These are phyloP conservation scores for Saprolegnia diclina DNA, from an alignment of 352 stramenopile species.

Conservation along the genomic window DNA sequence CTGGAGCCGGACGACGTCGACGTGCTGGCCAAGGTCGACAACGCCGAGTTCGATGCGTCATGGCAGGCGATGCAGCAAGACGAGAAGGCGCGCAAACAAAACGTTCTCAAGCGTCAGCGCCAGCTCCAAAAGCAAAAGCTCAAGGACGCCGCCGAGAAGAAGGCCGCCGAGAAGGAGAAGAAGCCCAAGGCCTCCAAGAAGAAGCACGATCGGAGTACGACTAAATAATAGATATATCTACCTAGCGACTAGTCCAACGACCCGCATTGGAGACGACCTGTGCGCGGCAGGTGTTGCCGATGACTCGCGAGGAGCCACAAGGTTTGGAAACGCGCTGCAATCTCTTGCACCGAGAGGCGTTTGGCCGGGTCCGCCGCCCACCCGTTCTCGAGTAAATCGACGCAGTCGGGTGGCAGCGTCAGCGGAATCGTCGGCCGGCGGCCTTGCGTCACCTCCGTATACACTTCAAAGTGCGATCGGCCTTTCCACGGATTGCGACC, in stretches of 20 bases:
- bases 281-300: not conserved
- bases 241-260: not conserved
- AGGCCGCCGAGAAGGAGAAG: not conserved
- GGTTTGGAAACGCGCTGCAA: not conserved
- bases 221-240: no score
- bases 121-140: slow-evolving; percentile 19
- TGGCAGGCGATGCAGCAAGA: slow-evolving; percentile 49
- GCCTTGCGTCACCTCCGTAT: slow-evolving; percentile 62
- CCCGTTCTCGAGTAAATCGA: not conserved
- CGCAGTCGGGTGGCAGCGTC: slow-evolving; percentile 41
- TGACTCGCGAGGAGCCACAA: not conserved
- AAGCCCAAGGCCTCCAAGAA: not conserved
- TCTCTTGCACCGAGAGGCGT: not conserved
- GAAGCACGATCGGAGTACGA: not conserved
- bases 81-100: slow-evolving; percentile 36
- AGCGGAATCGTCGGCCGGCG: slow-evolving; percentile 62
- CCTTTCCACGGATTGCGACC: not conserved
- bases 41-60: slow-evolving; percentile 40
- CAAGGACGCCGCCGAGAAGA: no score
- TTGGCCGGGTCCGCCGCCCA: not conserved
- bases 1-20: not conserved
- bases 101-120: not conserved
- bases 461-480: slow-evolving; percentile 67
- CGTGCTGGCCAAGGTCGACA: not conserved
- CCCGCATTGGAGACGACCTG: not conserved